Base-by-base conservation (phyloP, 805 yeast genomes). In the Spathaspora girioi region DNA sequence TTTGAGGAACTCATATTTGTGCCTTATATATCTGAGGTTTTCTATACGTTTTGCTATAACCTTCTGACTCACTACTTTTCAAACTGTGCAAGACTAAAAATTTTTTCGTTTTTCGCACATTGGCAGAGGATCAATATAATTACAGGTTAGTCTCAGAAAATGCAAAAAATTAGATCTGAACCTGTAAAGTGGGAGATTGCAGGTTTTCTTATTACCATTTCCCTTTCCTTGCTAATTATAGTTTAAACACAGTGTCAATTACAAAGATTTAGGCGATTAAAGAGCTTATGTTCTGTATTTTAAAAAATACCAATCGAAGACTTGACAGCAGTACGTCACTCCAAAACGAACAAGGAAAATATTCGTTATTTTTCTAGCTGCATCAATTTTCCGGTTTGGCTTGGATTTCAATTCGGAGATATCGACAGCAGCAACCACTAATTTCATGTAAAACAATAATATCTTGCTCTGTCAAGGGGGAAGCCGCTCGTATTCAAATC, bases 1-100 rank as follows among this genome's bases (percentile, higher is more conserved):
- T 89, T 86, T 45, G 96, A 85, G 41, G 89, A 83, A 65, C 92
- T 86, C 96, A 89, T 89, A 12, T 31, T 23, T n/a, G n/a, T 15
- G 31, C 17, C 12, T 12, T 29, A 12, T 10, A 29, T 40, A 20
- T 47, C 27, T 23, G 26, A 23, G 26, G 3, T 23, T 23, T 23
- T 6, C 26, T 23, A 23, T 23, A 23, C 19, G 18, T 32, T 5
- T 32, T 45, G 42, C 17, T 32, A 14, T n/a, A n/a, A n/a, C 35
- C 12, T 42, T 14, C 17, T 42, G 44, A 35, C 40, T 35, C 40
- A 35, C 18, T 31, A 31, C n/a, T 10, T 31, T 31, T 14, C n/a
- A 11, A 35, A 2, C 17, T 35, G 40, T 35, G 40, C 14, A 35
- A 29, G 32, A 29, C 14, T n/a, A 35, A 35, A 35, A 35, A 35